Percentiles rank a stretch among this genome's conserved stretches.
Evolutionary conservation across 2,329 filamentous ascomycete genomes (phyloP).

Genomic region (Dothidotthia symphoricarpi): DNA sequence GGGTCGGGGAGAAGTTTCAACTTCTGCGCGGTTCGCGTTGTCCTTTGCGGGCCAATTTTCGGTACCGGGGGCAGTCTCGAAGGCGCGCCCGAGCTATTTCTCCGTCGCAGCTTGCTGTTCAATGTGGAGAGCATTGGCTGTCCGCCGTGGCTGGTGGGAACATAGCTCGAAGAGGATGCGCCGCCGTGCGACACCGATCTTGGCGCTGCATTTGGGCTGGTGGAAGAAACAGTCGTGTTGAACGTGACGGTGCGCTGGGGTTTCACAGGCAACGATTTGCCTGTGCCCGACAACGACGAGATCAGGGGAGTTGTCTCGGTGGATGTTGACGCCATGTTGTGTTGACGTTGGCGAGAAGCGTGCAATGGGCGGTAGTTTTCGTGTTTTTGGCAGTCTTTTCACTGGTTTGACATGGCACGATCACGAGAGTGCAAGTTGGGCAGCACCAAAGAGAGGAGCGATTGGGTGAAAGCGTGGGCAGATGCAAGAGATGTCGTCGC

Average conservation of each 20-base stretch:
- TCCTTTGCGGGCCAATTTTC: slow-evolving; percentile 92
- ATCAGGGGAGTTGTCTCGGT: slow-evolving; percentile 41
- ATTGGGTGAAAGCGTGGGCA: slow-evolving; percentile 2
- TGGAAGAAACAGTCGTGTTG: slow-evolving; percentile 59
- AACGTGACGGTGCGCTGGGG: slow-evolving; percentile 70
- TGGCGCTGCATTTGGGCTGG: slow-evolving; percentile 42
- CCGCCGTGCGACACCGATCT: slow-evolving; percentile 29
- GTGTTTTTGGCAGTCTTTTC: not conserved
- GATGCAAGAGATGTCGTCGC: slow-evolving; percentile 8
- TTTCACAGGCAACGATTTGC: slow-evolving; percentile 30
- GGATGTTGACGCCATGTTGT: slow-evolving; percentile 35
- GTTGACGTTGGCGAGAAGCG: not conserved
- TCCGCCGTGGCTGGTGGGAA: slow-evolving; percentile 40
- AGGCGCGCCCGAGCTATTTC: slow-evolving; percentile 75
- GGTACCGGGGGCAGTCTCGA: slow-evolving; percentile 47
- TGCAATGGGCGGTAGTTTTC: not conserved
- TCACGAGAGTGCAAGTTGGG: not conserved
- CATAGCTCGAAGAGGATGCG: slow-evolving; percentile 28
- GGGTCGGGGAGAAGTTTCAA: slow-evolving; percentile 94
- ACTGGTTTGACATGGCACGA: slow-evolving; percentile 5
- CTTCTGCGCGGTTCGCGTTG: slow-evolving; percentile 94
- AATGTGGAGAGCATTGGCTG: slow-evolving; percentile 64
- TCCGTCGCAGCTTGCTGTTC: slow-evolving; percentile 81
- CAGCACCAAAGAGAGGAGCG: not conserved
- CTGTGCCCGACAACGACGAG: slow-evolving; percentile 34